Evolutionary conservation across 2,329 filamentous ascomycete species (phyloP), one percentile per base, ranked within the genome.

Genomic region (Teratosphaeria nubilosa): DNA sequence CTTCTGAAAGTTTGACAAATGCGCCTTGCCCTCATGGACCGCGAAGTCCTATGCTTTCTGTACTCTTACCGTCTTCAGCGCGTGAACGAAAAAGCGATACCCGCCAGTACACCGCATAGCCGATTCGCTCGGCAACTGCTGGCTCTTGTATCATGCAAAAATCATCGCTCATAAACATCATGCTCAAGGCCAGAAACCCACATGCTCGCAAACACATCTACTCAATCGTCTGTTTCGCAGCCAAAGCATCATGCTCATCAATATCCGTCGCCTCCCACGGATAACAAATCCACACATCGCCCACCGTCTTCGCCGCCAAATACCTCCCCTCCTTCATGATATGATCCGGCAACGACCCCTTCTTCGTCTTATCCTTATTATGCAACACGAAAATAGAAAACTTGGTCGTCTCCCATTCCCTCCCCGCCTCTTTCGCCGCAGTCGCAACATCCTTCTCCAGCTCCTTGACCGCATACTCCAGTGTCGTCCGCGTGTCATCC

Each of bases 271-370:
- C 94, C 78, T 97, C 94, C 94, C 94, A 99, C 16, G 94, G 94
- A 77, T 99, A 99, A 81, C 90, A 95, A 73, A 97, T 97, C 94
- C 94, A 99, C 64, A 91, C 86, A 75, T 99, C 92, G n/a, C 82
- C 83, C 32, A 95, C 88, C 5, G 92, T 97, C 70, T 87, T 80
- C 24, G 94, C 90, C 24, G 94, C 94, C 65, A 88, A 75, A 76
- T 99, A 99, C 68, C 87, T 81, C 58, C 82, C 82, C 57, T 85
- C 76, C 48, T 80, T 76, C 63, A 92, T 79, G 82, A 97, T 90
- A 41, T 90, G 85, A 22, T 83, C 70, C 11, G 94, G 91, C 58
- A 99, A 80, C 22, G 76, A 77, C 56, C 94, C 94, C 82, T 96
- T 96, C 86, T 99, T 99, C 57, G 78, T 64, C 83, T 99, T 97